Conservation (phyloP, 306 rosid species). For the Vigna nakashimae region DNA sequence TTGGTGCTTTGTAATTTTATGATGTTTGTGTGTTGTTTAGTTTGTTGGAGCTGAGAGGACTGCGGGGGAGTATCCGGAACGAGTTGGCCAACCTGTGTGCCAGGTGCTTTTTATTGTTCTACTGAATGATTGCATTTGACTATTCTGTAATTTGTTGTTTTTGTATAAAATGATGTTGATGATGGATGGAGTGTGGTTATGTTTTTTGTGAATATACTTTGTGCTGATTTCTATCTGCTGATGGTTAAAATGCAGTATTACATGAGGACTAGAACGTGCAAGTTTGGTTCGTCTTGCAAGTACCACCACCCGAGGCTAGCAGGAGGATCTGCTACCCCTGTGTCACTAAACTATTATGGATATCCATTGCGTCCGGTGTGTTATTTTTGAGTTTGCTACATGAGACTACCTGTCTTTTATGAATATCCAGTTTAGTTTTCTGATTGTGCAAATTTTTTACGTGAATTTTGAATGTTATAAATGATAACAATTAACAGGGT, state of each 20-base stretch:
- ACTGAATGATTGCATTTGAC: conserved; percentile 41
- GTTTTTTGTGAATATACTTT: conserved; percentile 28
- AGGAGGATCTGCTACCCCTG: conserved; percentile 58
- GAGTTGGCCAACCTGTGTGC: conserved; percentile 90
- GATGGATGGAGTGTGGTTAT: conserved; percentile 30
- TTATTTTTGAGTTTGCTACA: conserved; percentile 35
- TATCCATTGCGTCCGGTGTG: conserved; percentile 70
- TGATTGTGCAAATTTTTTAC: conserved; percentile 9
- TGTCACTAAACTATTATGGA: conserved; percentile 71
- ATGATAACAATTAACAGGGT: conserved; percentile 69
- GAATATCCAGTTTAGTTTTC: conserved; percentile 28
- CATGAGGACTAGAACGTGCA: conserved; percentile 84
- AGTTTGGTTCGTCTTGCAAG: conserved; percentile 89
- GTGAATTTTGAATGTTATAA: conserved; percentile 26
- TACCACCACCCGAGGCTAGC: conserved; percentile 87
- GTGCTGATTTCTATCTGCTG: conserved; percentile 41
- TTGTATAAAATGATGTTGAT: conserved; percentile 22
- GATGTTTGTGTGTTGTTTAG: conserved; percentile 52
- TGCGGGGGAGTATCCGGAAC: conserved; percentile 79
- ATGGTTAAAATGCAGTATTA: conserved; percentile 72
- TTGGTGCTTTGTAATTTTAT: conserved; percentile 40
- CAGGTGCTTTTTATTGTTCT: conserved; percentile 72
- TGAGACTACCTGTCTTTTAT: conserved; percentile 14
- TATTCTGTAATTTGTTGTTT: conserved; percentile 23
- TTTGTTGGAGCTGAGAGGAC: conserved; percentile 75